These are phyloP conservation scores for Rhytidiadelphus loreus DNA, from an alignment of 225 moss, liverwort and hornwort species.

Conservation along the genomic window DNA sequence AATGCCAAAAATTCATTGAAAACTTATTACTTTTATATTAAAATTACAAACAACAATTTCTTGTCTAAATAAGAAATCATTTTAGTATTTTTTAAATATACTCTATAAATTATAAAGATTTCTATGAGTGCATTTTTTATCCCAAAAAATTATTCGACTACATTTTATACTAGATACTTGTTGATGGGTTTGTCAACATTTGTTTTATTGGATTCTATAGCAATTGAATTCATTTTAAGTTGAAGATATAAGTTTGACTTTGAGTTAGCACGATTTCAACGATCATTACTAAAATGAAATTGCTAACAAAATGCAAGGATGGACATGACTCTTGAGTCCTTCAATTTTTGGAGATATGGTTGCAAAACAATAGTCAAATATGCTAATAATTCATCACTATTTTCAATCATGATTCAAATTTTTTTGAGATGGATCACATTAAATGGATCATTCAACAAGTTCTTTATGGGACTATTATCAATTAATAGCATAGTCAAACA, in stretches of 20 bases:
- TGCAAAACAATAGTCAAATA: background rate
- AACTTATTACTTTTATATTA: too few relatives aligned
- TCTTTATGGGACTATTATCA: background rate
- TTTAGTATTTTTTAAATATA: too few relatives aligned
- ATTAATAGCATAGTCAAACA: too few relatives aligned
- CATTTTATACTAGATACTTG: too few relatives aligned
- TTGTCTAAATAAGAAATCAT: too few relatives aligned
- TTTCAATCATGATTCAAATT: fast-evolving
- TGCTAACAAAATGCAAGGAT: background rate
- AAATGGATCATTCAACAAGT: background rate
- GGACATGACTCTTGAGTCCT: background rate
- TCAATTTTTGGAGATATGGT: background rate
- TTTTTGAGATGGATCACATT: fast-evolving
- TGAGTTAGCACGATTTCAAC: fast-evolving
- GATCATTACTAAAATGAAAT: background rate
- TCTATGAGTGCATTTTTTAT: too few relatives aligned
- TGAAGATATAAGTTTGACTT: background rate
- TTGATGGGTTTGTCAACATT: too few relatives aligned
- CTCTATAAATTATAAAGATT: too few relatives aligned
- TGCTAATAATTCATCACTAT: background rate
- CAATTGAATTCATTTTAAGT: background rate
- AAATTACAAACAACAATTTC: too few relatives aligned
- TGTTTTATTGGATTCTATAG: too few relatives aligned
- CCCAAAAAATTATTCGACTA: too few relatives aligned
- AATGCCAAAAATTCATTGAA: too few relatives aligned